phyloP scores from a whole-genome alignment of 495 filamentous ascomycete species.

The Neurospora cerealis region DNA sequence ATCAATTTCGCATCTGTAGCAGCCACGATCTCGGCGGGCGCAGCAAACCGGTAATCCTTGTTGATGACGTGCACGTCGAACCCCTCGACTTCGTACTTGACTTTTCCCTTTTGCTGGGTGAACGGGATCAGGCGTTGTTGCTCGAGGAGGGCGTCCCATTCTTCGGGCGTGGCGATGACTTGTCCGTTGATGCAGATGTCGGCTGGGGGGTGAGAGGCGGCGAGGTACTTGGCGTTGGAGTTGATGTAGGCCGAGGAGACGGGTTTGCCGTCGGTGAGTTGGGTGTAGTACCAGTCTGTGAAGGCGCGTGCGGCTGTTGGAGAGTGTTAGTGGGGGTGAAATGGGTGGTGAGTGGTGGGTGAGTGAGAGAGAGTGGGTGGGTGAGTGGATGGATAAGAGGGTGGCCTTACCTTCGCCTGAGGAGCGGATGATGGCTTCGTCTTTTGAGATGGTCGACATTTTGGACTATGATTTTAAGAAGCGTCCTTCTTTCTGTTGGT shows the following conservation, averaged over 20 bases:
- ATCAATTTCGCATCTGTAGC: background rate
- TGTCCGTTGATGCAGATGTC: constrained; percentile 40
- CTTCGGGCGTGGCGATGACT: constrained; percentile 21
- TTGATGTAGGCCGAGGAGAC: constrained; percentile 28
- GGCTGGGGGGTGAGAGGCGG: constrained; percentile 21
- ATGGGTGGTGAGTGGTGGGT: background rate
- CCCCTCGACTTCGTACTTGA: constrained; percentile 49
- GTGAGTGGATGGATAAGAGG: background rate
- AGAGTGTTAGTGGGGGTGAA: background rate
- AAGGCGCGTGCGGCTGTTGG: constrained; percentile 27
- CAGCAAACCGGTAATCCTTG: constrained; percentile 42
- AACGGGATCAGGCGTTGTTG: constrained; percentile 17
- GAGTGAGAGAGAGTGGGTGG: background rate
- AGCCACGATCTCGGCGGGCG: constrained; percentile 15
- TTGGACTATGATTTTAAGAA: background rate
- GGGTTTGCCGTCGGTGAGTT: constrained; percentile 23
- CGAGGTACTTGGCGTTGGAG: constrained; percentile 21
- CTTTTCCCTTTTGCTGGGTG: background rate
- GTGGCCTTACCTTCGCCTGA: constrained; percentile 20
- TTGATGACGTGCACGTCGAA: constrained; percentile 71
- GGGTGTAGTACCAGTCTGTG: constrained; percentile 31
- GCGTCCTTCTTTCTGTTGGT: background rate
- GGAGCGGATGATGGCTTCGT: constrained; percentile 14
- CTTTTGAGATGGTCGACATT: constrained; percentile 1
- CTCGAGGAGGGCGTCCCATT: constrained; percentile 29